Conservation (phyloP, 78 protist genomes). For the Dictyostelium firmibasis region DNA sequence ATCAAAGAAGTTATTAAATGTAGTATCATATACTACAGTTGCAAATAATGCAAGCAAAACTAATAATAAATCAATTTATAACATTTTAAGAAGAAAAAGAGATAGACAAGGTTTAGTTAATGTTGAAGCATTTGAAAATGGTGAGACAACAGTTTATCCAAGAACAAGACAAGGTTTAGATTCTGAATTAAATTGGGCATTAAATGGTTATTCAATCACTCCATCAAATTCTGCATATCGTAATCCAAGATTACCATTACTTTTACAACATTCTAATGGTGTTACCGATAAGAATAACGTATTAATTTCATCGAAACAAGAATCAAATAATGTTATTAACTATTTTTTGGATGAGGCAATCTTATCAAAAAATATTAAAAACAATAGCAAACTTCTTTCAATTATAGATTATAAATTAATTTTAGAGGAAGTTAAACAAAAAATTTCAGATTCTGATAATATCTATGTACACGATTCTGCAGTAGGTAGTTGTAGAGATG, state of each 20-base stretch:
- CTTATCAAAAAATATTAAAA: background rate
- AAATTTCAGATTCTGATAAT: background rate
- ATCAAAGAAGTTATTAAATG: background rate
- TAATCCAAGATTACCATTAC: slow-evolving; percentile 41
- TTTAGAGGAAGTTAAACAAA: slow-evolving; percentile 21
- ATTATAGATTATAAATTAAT: slow-evolving; percentile 24
- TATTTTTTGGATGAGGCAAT: slow-evolving; percentile 35
- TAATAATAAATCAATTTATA: slow-evolving; percentile 35
- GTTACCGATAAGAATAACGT: slow-evolving; percentile 1
- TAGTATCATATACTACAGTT: slow-evolving; percentile 5
- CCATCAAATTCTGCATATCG: slow-evolving; percentile 49
- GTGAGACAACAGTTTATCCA: slow-evolving; percentile 28
- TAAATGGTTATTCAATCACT: slow-evolving; percentile 46
- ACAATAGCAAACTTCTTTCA: background rate
- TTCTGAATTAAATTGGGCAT: slow-evolving; percentile 67
- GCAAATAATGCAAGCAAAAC: background rate
- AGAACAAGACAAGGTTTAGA: slow-evolving; percentile 51
- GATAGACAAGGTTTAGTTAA: slow-evolving; percentile 70
- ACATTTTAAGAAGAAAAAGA: slow-evolving; percentile 62
- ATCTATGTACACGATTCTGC: slow-evolving; percentile 61
- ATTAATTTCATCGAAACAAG: background rate
- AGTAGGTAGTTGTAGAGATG: slow-evolving; percentile 28
- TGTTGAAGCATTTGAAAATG: slow-evolving; percentile 10
- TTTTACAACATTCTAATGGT: slow-evolving; percentile 45
- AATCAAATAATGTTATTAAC: background rate